These are phyloP conservation scores for Ogataea naganishii DNA, from an alignment of 805 yeast genomes.

Conservation along the genomic window DNA sequence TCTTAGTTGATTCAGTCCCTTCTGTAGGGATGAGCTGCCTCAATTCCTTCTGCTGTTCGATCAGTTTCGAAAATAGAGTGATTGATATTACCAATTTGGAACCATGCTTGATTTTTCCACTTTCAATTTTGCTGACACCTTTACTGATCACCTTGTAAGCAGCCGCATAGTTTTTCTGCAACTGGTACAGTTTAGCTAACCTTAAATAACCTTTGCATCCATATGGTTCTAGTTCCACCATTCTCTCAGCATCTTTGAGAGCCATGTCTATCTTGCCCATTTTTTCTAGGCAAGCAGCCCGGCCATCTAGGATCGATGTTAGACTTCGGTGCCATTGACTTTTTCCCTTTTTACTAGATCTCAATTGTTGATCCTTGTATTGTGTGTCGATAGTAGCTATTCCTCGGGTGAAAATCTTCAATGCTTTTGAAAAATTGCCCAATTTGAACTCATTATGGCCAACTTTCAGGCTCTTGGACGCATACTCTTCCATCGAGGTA, in stretches of 20 bases:
- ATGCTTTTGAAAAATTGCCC: constrained; percentile 13
- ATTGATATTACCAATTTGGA: constrained; percentile 22
- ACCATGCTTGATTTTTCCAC: constrained; percentile 19
- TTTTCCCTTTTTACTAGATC: not conserved
- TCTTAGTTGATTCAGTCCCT: not conserved
- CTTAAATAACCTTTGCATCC: constrained; percentile 43
- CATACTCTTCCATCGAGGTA: too few species aligned
- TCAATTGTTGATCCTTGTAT: constrained; percentile 3
- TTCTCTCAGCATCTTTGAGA: constrained; percentile 26
- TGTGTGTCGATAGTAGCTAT: constrained; percentile 7
- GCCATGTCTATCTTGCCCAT: constrained; percentile 25
- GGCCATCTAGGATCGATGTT: constrained; percentile 26
- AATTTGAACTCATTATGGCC: constrained; percentile 12
- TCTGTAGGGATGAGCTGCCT: not conserved
- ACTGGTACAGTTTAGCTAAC: constrained; percentile 26
- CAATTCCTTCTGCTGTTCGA: constrained; percentile 6
- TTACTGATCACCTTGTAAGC: constrained; percentile 28
- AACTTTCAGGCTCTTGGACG: too few species aligned
- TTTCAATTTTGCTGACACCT: constrained; percentile 30
- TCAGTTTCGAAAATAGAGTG: constrained; percentile 21
- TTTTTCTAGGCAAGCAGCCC: constrained; percentile 43
- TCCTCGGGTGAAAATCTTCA: constrained; percentile 12
- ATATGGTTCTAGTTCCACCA: constrained; percentile 31
- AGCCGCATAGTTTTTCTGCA: constrained; percentile 19
- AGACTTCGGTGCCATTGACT: constrained; percentile 6